These are phyloP conservation scores for Mycosphaerella sp. DNA, from an alignment of 2,329 filamentous ascomycete species.

Conservation along the genomic window DNA sequence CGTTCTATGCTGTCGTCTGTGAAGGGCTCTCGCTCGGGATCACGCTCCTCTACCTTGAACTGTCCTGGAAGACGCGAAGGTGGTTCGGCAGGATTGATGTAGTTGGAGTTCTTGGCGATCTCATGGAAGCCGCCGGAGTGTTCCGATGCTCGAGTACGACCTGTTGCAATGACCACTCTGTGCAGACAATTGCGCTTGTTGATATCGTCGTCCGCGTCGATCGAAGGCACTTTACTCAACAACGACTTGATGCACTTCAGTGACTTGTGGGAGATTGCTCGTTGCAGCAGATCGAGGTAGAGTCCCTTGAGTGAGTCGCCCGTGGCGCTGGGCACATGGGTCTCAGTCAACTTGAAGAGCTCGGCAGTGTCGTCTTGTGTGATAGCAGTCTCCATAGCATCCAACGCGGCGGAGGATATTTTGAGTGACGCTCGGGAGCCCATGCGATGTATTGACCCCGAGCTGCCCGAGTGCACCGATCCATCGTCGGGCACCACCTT, in stretches of 20 bases:
- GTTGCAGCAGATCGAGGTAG: constrained; percentile 73
- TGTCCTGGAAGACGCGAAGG: constrained; percentile 57
- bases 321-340: constrained; percentile 34
- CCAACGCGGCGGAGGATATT: constrained; percentile 61
- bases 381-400: constrained; percentile 65
- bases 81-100: constrained; percentile 70
- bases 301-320: constrained; percentile 53
- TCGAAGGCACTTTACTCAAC: constrained; percentile 58
- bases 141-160: constrained; percentile 59
- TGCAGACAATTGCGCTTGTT: constrained; percentile 93
- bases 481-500: constrained; percentile 68
- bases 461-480: constrained; percentile 56
- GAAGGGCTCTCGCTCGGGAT: constrained; percentile 50
- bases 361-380: constrained; percentile 57
- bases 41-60: constrained; percentile 60
- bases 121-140: constrained; percentile 25
- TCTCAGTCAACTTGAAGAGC: constrained; percentile 43
- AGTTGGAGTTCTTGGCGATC: constrained; percentile 56
- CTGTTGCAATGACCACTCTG: constrained; percentile 84
- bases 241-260: constrained; percentile 65
- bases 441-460: constrained; percentile 66
- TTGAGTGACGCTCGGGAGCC: constrained; percentile 69
- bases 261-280: constrained; percentile 64
- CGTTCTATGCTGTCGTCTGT: constrained; percentile 70
- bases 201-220: constrained; percentile 86